A percentile compares a stretch with the other conserved stretches of the same genome.
Conservation (phyloP, 768 basidiomycete species). For the Cystofilobasidium ferigula region DNA sequence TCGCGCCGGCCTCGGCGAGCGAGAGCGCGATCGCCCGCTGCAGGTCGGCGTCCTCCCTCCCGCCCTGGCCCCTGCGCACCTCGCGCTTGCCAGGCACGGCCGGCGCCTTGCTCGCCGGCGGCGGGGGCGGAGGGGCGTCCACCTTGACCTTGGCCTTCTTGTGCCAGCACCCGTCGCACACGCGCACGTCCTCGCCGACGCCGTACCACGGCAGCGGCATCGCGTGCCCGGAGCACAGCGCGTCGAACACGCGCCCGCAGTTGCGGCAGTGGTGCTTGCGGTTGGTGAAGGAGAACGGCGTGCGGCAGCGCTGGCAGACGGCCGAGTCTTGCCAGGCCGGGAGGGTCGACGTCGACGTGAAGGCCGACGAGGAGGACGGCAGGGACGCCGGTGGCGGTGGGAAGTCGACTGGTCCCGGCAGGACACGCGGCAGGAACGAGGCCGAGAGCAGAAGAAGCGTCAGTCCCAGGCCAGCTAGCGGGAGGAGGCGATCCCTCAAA, state of each 20-base stretch:
- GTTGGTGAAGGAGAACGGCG: conserved; percentile 85
- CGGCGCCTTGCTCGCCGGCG: conserved; percentile 36
- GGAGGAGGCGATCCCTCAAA: neutral
- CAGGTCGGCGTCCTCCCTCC: conserved; percentile 60
- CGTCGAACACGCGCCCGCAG: conserved; percentile 94
- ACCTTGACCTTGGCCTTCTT: conserved; percentile 42
- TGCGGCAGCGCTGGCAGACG: conserved; percentile 82
- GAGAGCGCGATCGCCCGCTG: conserved; percentile 88
- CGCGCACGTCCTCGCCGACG: conserved; percentile 79
- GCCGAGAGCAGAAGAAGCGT: conserved; percentile 35
- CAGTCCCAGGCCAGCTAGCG: neutral
- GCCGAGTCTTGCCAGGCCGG: conserved; percentile 98
- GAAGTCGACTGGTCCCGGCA: too few species aligned
- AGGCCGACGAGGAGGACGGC: conserved; percentile 28
- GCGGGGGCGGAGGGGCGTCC: conserved; percentile 30
- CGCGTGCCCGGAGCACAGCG: conserved; percentile 73
- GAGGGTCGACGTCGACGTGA: conserved; percentile 41
- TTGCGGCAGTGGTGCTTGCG: conserved; percentile 97
- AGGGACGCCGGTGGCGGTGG: conserved; percentile 33
- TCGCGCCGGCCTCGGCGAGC: conserved; percentile 54
- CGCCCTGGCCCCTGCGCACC: conserved; percentile 48
- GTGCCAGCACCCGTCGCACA: conserved; percentile 79
- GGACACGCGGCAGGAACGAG: conserved; percentile 45
- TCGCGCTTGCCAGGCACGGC: conserved; percentile 46
- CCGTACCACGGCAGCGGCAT: conserved; percentile 86